phyloP scores from a whole-genome alignment of 805 yeast species.

The Scheffersomyces lignosus region DNA sequence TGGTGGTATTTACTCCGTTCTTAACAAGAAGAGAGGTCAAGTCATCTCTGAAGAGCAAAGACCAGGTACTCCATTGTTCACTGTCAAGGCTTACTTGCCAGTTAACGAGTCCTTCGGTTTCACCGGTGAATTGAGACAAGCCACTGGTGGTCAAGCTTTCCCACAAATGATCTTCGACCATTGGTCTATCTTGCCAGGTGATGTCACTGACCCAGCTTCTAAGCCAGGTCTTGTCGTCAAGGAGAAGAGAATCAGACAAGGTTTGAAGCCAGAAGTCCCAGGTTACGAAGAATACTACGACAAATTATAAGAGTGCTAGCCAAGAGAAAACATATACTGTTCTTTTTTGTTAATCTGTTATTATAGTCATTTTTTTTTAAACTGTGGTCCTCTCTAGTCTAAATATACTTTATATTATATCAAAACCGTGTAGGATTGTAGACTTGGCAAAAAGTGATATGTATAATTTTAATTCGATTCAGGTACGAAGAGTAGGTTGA shows the following conservation, averaged over 20 bases:
- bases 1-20: conserved; percentile 99
- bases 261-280: conserved; percentile 96
- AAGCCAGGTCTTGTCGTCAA: conserved; percentile 62
- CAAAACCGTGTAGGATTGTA: too few relatives aligned
- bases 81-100: conserved; percentile 99
- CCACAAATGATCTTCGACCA: conserved; percentile 99
- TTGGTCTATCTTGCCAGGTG: conserved; percentile 90
- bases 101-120: conserved; percentile 99
- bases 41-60: conserved; percentile 99
- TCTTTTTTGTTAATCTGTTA: not conserved
- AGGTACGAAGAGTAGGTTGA: too few relatives aligned
- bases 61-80: conserved; percentile 99
- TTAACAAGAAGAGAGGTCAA: conserved; percentile 99
- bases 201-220: conserved; percentile 83
- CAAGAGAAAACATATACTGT: not conserved
- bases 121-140: conserved; percentile 99
- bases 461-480: too few relatives aligned
- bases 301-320: conserved; percentile 60
- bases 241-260: conserved; percentile 86
- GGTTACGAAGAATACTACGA: conserved; percentile 99
- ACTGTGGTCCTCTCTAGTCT: conserved; percentile 8
- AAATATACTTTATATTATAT: conserved; percentile 10
- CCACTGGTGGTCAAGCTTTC: conserved; percentile 99
- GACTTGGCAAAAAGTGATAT: too few relatives aligned
- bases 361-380: not conserved